Percentiles rank a stretch among this genome's conserved stretches.
phyloP scores from a whole-genome alignment of 2,329 filamentous ascomycete genomes.

The Curvularia sp. region DNA sequence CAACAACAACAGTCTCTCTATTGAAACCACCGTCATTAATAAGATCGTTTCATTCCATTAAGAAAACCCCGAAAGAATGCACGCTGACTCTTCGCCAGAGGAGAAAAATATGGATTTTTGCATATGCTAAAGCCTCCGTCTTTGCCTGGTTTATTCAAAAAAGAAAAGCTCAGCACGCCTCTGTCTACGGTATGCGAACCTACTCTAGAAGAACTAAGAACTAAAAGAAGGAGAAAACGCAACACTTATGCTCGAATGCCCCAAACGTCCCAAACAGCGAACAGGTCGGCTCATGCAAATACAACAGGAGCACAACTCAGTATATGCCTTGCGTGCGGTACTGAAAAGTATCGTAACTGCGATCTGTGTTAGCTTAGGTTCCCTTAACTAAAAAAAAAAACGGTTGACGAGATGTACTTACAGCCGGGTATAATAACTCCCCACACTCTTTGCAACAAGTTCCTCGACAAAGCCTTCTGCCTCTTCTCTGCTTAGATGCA shows the following conservation, averaged over 20 bases:
- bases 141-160: slow-evolving; percentile 1
- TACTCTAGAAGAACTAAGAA: not conserved
- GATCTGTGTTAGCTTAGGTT: slow-evolving; percentile 18
- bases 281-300: not conserved
- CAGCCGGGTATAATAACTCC: slow-evolving; percentile 87
- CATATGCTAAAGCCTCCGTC: not conserved
- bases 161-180: not conserved
- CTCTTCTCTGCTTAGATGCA: slow-evolving; percentile 82
- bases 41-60: not conserved
- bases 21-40: too few species aligned
- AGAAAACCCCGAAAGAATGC: not conserved
- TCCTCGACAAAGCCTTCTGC: slow-evolving; percentile 84
- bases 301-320: slow-evolving; percentile 52
- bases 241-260: not conserved
- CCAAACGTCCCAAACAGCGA: not conserved
- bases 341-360: slow-evolving; percentile 83
- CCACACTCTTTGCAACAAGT: slow-evolving; percentile 79
- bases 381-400: not conserved
- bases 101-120: slow-evolving; percentile 1
- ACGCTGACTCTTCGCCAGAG: not conserved
- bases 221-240: not conserved
- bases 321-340: slow-evolving; percentile 90
- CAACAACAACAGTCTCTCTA: too few species aligned
- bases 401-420: slow-evolving; percentile 55
- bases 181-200: not conserved